A percentile compares a stretch with the other conserved stretches of the same genome.
phyloP scores from a whole-genome alignment of 2,329 filamentous ascomycete genomes.

The Fusarium mundagurra region DNA sequence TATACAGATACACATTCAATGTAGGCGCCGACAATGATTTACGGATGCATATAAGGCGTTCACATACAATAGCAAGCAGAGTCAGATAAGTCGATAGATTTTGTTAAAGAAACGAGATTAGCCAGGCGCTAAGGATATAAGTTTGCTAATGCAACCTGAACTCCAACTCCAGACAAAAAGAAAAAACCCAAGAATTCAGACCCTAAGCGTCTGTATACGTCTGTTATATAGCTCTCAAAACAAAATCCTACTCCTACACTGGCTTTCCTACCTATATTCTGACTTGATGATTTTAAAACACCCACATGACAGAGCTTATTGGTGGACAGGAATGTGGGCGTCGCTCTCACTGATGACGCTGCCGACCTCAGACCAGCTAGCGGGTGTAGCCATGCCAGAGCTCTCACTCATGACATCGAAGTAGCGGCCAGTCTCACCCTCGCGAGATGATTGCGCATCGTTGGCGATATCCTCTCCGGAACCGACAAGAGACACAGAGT shows the following conservation, averaged over 20 bases:
- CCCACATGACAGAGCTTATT: conserved; percentile 28
- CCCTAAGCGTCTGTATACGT: neutral
- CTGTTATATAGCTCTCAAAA: conserved; percentile 12
- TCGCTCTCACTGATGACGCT: conserved; percentile 69
- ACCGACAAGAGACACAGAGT: conserved; percentile 64
- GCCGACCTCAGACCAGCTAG: conserved; percentile 73
- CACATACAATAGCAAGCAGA: neutral
- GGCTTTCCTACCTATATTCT: neutral
- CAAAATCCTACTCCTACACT: neutral
- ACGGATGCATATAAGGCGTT: conserved; percentile 1
- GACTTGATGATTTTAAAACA: neutral
- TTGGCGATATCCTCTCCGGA: conserved; percentile 60
- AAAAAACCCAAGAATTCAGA: neutral
- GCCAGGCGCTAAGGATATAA: conserved; percentile 37
- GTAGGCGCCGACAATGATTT: neutral
- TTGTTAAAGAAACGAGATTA: conserved; percentile 20
- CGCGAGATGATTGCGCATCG: conserved; percentile 52
- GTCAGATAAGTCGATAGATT: conserved; percentile 4
- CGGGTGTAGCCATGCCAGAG: conserved; percentile 67
- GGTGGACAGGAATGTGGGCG: conserved; percentile 46
- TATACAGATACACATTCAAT: neutral
- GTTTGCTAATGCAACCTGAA: conserved; percentile 24
- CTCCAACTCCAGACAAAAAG: conserved; percentile 30
- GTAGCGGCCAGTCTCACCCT: conserved; percentile 51
- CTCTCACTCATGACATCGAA: conserved; percentile 69